These are phyloP conservation scores for Cardamine occulta DNA, from an alignment of 345 rosid genomes.

Conservation along the genomic window DNA sequence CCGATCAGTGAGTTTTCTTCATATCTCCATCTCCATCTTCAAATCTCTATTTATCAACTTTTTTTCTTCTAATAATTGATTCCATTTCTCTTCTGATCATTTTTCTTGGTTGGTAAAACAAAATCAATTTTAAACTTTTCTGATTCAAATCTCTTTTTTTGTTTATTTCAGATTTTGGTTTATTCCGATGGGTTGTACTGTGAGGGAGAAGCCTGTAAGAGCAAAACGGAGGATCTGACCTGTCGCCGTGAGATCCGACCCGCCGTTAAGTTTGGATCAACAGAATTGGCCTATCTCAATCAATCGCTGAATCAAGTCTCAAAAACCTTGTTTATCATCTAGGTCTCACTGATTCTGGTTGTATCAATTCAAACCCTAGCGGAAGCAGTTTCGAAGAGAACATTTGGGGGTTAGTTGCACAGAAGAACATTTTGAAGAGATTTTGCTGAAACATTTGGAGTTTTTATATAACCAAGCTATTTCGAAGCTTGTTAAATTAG, in stretches of 20 bases:
- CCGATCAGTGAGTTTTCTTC: constrained; percentile 38
- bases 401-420: constrained; percentile 78
- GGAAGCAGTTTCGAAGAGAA: constrained; percentile 53
- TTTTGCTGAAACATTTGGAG: constrained; percentile 66
- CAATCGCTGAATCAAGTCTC: constrained; percentile 62
- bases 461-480: constrained; percentile 67
- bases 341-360: constrained; percentile 50
- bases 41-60: not conserved
- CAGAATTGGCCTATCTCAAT: constrained; percentile 48
- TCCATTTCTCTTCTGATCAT: constrained; percentile 10
- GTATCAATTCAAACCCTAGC: constrained; percentile 29
- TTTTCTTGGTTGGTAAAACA: not conserved
- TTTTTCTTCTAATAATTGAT: not conserved
- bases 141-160: not conserved
- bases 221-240: constrained; percentile 57
- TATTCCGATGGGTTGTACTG: constrained; percentile 63
- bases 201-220: constrained; percentile 62
- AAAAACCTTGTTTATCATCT: constrained; percentile 57
- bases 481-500: constrained; percentile 65
- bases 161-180: not conserved
- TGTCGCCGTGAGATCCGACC: constrained; percentile 45
- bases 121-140: not conserved
- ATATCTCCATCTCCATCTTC: not conserved
- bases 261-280: constrained; percentile 54
- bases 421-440: constrained; percentile 81